phyloP scores from a whole-genome alignment of 2,329 filamentous ascomycete genomes.

The Clarireedia hainanense region DNA sequence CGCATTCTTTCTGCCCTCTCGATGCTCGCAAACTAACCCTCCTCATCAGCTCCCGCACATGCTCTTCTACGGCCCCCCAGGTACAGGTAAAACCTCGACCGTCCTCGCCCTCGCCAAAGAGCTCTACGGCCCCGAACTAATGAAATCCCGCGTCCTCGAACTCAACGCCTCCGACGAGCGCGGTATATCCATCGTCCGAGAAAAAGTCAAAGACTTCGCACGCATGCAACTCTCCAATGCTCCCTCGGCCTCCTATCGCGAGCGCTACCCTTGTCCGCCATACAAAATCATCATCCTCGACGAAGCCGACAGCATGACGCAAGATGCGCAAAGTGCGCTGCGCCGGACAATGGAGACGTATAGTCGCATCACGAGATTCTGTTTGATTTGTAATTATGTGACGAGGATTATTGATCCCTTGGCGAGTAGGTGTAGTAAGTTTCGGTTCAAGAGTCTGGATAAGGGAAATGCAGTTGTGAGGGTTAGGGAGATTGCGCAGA shows the following conservation, averaged over 20 bases:
- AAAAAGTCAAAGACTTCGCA: conserved; percentile 98
- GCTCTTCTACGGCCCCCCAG: conserved; percentile 97
- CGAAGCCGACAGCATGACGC: conserved; percentile 98
- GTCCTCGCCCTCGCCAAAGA: conserved; percentile 96
- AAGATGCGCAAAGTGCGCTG: conserved; percentile 90
- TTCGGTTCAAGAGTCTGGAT: conserved; percentile 93
- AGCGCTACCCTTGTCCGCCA: conserved; percentile 82
- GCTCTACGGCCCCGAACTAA: conserved; percentile 90
- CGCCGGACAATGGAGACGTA: conserved; percentile 98
- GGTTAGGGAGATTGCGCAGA: conserved; percentile 71
- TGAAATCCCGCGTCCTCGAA: conserved; percentile 91
- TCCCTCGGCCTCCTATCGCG: conserved; percentile 55
- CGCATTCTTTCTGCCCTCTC: neutral
- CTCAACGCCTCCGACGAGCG: conserved; percentile 98
- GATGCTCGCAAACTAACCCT: conserved; percentile 14
- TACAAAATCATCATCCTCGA: conserved; percentile 99
- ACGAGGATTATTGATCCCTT: conserved; percentile 96
- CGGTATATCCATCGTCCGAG: conserved; percentile 91
- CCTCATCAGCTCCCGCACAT: conserved; percentile 78
- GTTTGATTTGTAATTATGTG: conserved; percentile 97
- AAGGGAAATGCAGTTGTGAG: conserved; percentile 73
- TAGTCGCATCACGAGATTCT: conserved; percentile 92
- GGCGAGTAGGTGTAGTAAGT: conserved; percentile 89
- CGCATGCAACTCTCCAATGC: conserved; percentile 80
- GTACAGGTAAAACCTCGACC: conserved; percentile 96